Evolutionary conservation across 805 yeast species (phyloP).

Genomic region (Sugiyamaella boreocaroliniensis): DNA sequence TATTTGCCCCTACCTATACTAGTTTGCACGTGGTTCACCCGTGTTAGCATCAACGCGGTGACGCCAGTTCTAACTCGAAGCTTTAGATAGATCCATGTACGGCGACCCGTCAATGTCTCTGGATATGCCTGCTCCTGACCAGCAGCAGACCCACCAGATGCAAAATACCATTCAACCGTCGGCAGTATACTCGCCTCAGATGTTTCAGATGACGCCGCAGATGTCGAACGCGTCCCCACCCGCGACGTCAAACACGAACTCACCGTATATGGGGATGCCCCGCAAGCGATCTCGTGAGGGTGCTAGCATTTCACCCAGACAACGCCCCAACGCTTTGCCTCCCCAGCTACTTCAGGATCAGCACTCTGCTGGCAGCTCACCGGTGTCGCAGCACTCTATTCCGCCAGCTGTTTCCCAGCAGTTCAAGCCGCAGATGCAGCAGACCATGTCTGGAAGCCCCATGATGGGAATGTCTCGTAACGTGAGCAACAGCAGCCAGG

Average conservation of each 20-base stretch:
- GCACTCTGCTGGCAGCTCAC: conserved; percentile 15
- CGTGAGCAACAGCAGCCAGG: conserved; percentile 10
- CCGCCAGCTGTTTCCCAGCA: conserved; percentile 66
- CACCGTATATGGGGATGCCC: conserved; percentile 9
- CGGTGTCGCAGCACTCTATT: conserved; percentile 10
- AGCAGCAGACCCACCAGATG: conserved; percentile 1
- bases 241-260: conserved; percentile 1
- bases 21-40: not conserved
- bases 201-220: conserved; percentile 16
- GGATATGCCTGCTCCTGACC: not conserved
- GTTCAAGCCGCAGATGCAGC: conserved; percentile 19
- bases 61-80: not conserved
- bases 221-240: conserved; percentile 7
- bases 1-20: not conserved
- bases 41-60: conserved; percentile 1
- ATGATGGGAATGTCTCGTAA: not conserved
- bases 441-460: not conserved
- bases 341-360: conserved; percentile 21
- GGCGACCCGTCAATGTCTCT: not conserved
- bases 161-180: conserved; percentile 15
- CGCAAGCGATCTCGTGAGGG: conserved; percentile 11
- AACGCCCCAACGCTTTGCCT: conserved; percentile 21
- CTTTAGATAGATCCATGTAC: not conserved
- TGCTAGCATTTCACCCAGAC: conserved; percentile 13
- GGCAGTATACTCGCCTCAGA: conserved; percentile 12